Base-by-base conservation (phyloP, 768 basidiomycete species). In the Suillus tomentosus region DNA sequence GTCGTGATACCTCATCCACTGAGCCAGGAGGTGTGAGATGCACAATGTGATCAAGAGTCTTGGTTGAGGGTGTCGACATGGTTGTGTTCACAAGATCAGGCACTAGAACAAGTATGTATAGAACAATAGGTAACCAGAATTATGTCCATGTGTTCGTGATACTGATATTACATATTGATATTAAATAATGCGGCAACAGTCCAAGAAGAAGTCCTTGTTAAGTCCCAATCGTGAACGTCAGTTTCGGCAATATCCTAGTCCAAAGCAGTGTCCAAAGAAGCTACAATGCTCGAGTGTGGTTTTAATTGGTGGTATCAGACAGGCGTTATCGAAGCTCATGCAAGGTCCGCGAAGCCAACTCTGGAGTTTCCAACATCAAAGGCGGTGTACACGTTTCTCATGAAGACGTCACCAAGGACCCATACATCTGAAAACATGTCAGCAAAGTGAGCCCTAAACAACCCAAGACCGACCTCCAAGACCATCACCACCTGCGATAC, bases 1-100 rank as follows among this genome's bases (percentile, higher is more conserved):
- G 82, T 24, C 81, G 72, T 0, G 85, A 78, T 24, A 79, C 81
- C 40, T 81, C 73, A 22, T 79, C 71, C 11, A 91, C 78, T 0
- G 84, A 79, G 0, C 84, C 87, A 1, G 89, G 86, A 0, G 89
- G 85, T 0, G 87, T 87, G n/a, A 92, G 78, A 71, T 91, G 85
- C 0, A 92, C 82, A 63, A 92, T 84, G 67, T 92, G 90, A 66
- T 92, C 90, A 13, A 91, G 70, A 36, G 73, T 82, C 51, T 72
- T 76, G 2, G 82, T 85, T 19, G 78, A 76, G 34, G 73, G 72
- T 7, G 45, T 40, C 14, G 70, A 56, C 75, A 74, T 76, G 31
- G n/a, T 51, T n/a, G 24, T 39, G 8, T 42, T 42, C 6, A 42
- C 34, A 42, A 58, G 39, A 40, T 17, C 55, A 24, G 13, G 37